Evolutionary conservation across 768 basidiomycete genomes (phyloP), one percentile per base, ranked within the genome.

Genomic region (Cystobasidium ongulense): DNA sequence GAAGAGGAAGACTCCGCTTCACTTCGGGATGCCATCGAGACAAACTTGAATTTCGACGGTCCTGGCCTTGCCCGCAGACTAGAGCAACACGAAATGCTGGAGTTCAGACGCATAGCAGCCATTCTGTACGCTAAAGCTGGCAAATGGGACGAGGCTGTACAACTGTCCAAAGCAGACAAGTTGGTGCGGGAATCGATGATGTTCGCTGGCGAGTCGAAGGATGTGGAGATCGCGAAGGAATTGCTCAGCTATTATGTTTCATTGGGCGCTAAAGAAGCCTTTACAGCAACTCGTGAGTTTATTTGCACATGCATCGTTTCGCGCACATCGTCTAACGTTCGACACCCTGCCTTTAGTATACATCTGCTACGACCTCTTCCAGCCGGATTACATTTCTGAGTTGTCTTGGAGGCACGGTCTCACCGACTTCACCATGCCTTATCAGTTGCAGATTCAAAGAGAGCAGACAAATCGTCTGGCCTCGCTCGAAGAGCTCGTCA

Each of bases 1-100:
- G 96, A 99, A 81, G 96, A 99, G 81, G 96, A 99, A 82, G 95
- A 99, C 80, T 92, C 94, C 84, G 92, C 95, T 82, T 97, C 95
- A 0, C 86, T 99, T 8, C 90, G 95, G 10, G 96, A 96, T 81
- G 94, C 92, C 11, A 94, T 98, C 65, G 95, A 98, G 82, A 93
- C 93, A 81, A 94, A 96, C 80, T 93, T 97, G 82, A 97, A 96
- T 82, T 99, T 96, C 84, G 91, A 98, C 82, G 92, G 90, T 77
- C 87, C 92, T 74, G 85, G 83, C 35, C 87, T 99, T 36, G 94
- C 95, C 0, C 86, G 86, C 78, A 87, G 90, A 63, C 82, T 99
- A 71, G 92, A 96, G 82, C 87, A 86, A 76, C 95, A 97, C 79
- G 90, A 90, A 68, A 85, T 98, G 23, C 85, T 99, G 23, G 96